Percentiles rank a stretch among this genome's conserved stretches.
phyloP scores from a whole-genome alignment of 352 stramenopile species.

The Pythium plurisporium region DNA sequence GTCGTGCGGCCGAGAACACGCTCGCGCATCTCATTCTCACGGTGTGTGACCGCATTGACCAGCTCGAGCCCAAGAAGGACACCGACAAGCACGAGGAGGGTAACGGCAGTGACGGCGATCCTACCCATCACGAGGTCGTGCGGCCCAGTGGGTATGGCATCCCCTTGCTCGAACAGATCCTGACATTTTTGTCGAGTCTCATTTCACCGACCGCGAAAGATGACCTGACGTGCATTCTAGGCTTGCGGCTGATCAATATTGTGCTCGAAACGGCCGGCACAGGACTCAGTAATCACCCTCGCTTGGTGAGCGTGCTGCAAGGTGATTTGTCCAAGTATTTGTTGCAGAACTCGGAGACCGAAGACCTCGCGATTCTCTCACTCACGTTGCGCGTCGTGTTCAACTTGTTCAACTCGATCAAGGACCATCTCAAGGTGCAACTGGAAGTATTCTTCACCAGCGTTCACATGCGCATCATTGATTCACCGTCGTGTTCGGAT shows the following conservation, averaged over 20 bases:
- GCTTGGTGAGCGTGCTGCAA: constrained; percentile 86
- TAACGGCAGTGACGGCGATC: not conserved
- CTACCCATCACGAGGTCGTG: not conserved
- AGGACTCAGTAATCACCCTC: constrained; percentile 65
- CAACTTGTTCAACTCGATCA: constrained; percentile 99
- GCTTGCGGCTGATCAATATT: constrained; percentile 96
- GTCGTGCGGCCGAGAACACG: constrained; percentile 93
- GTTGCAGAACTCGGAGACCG: constrained; percentile 93
- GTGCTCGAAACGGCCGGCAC: constrained; percentile 93
- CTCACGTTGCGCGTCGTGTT: constrained; percentile 97
- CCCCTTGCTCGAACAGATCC: constrained; percentile 89
- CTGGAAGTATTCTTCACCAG: constrained; percentile 98
- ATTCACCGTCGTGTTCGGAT: constrained; percentile 74
- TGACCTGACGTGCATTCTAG: constrained; percentile 87
- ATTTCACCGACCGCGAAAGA: constrained; percentile 91
- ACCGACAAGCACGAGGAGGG: not conserved
- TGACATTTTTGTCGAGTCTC: constrained; percentile 91
- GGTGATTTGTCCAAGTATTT: constrained; percentile 97
- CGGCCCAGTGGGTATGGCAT: constrained; percentile 61
- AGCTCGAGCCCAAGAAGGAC: constrained; percentile 42
- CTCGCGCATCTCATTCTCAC: constrained; percentile 96
- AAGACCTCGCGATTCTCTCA: constrained; percentile 90
- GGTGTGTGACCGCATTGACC: constrained; percentile 91
- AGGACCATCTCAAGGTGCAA: constrained; percentile 98
- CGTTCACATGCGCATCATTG: constrained; percentile 94